Percentiles rank a stretch among this genome's conserved stretches.
These are phyloP conservation scores for Nowakowskiella sp. DNA, from an alignment of 192 early-diverging fungal species.

Conservation along the genomic window DNA sequence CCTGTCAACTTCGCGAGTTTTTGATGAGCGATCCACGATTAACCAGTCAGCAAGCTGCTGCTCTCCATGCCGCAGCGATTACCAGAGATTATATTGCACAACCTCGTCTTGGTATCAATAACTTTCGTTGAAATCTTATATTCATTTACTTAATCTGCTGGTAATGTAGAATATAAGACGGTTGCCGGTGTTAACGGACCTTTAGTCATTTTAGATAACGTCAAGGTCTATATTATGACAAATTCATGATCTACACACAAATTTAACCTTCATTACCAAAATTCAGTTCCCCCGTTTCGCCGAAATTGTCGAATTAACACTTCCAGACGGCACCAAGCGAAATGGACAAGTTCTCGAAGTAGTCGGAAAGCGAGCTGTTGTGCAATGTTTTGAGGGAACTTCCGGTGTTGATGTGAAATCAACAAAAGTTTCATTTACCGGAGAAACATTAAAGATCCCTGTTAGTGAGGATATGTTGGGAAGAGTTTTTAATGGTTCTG, in stretches of 20 bases:
- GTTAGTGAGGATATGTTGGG: slow-evolving; percentile 99
- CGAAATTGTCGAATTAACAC: slow-evolving; percentile 93
- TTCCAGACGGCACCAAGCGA: slow-evolving; percentile 92
- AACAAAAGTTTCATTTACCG: slow-evolving; percentile 92
- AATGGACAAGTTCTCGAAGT: slow-evolving; percentile 97
- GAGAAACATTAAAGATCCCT: slow-evolving; percentile 90
- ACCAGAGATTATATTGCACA: slow-evolving; percentile 77
- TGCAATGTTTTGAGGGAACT: slow-evolving; percentile 96
- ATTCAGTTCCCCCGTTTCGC: slow-evolving; percentile 89
- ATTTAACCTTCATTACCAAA: not conserved
- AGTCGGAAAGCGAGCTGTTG: slow-evolving; percentile 88
- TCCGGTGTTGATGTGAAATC: slow-evolving; percentile 92
- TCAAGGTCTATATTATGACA: slow-evolving; percentile 62
- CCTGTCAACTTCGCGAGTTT: no score
- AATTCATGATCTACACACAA: not conserved
- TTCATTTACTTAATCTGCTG: not conserved
- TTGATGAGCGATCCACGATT: slow-evolving; percentile 33
- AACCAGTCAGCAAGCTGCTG: slow-evolving; percentile 55
- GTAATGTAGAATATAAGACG: slow-evolving; percentile 89
- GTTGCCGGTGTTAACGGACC: slow-evolving; percentile 97
- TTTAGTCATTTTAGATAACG: slow-evolving; percentile 95
- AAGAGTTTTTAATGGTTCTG: slow-evolving; percentile 97
- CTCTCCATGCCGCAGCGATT: slow-evolving; percentile 76
- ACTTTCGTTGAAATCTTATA: not conserved
- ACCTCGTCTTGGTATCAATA: slow-evolving; percentile 72